Percentiles rank a stretch among this genome's conserved stretches.
Conservation (phyloP, 768 basidiomycete species). For the Myochromella boudieri region DNA sequence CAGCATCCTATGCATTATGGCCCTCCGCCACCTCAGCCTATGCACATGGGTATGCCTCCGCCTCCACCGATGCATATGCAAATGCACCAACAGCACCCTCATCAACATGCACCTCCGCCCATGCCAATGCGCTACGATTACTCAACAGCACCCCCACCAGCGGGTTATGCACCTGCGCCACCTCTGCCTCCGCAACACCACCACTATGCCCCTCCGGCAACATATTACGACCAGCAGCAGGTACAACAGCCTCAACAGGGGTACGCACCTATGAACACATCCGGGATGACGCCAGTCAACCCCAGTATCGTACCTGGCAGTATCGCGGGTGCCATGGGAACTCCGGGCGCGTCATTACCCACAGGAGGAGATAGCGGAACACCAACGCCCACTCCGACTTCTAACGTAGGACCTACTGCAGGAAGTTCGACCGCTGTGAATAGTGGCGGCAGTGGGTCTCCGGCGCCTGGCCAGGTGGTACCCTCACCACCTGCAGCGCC, state of each 20-base stretch:
- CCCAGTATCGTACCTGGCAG: no score
- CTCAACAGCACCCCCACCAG: background rate
- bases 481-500: background rate
- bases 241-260: background rate
- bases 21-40: constrained; percentile 1
- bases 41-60: constrained; percentile 4
- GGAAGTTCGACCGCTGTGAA: background rate
- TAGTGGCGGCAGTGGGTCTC: background rate
- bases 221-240: constrained; percentile 7
- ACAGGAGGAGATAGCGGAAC: constrained; percentile 2
- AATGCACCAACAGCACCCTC: background rate
- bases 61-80: constrained; percentile 5
- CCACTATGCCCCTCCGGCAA: no score
- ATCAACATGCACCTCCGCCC: background rate
- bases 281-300: no score
- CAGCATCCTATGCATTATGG: constrained; percentile 10
- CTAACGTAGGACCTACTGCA: background rate
- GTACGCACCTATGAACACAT: background rate
- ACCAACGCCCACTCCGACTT: constrained; percentile 1
- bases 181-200: constrained; percentile 14
- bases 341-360: no score
- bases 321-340: no score
- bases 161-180: constrained; percentile 3
- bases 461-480: background rate
- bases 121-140: constrained; percentile 11